Base-by-base conservation (phyloP, 169 alveolate species). In the Plasmodium coatneyi region DNA sequence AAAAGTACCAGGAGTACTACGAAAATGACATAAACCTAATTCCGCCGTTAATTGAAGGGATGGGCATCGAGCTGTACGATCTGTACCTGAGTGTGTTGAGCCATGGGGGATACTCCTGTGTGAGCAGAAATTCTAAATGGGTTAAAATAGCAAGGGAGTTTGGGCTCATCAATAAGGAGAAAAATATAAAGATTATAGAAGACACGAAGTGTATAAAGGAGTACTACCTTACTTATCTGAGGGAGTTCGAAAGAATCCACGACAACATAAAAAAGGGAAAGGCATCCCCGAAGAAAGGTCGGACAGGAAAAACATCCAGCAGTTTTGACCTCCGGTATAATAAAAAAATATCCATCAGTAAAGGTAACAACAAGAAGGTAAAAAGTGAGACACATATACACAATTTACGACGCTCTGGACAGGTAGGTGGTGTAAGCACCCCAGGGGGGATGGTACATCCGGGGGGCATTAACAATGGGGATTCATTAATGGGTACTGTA, bases 91-190 rank as follows among this genome's bases (percentile, higher is more conserved):
- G 95, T 54, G 95, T 90, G 12, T 32, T 80, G 25, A 90, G 56
- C 12, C 95, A 90, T 90, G 95, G 95, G 1, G 95, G 95, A 0
- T 90, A 90, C 54, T 80, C 95, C 5, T 90, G 92, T 49, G 95
- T 90, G 3, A 90, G 95, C 30, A 60, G 95, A 71, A 90, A 90
- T 39, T 81, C 95, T 6, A 90, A 90, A 12, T 90, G 95, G 95
- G n/a, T 90, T 32, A 90, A 90, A 39, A 90, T 90, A 43, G 95
- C 84, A 22, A 90, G 80, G 22, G 95, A 90, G 43, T 90, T 90
- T 90, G 83, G 84, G 0, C 72, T 90, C 22, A 81, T 90, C 52
- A 90, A 90, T 80, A 90, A 90, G 34, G 95, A 90, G 52, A 90
- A 81, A 28, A 90, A 90, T 71, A 90, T 81, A 70, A 80, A 76